Percentiles rank a stretch among this genome's conserved stretches.
phyloP scores from a whole-genome alignment of 1,284 basidiomycete species.

The Takashimella tepidaria region DNA sequence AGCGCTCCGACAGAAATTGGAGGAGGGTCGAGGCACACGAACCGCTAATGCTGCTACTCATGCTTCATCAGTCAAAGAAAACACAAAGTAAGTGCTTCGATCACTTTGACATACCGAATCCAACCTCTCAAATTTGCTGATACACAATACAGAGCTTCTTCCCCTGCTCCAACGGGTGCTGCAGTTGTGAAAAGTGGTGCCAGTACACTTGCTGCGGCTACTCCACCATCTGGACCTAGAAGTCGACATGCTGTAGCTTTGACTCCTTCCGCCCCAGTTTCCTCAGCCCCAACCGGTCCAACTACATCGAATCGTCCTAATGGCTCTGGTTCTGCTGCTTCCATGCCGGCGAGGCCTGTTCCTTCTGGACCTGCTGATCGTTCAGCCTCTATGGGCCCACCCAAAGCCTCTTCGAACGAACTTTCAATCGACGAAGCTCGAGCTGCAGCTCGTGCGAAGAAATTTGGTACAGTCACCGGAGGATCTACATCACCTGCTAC shows the following conservation, averaged over 20 bases:
- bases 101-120: too few species aligned
- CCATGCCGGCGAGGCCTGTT: conserved; percentile 9
- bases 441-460: conserved; percentile 31
- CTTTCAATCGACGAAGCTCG: conserved; percentile 32
- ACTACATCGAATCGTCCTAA: conserved; percentile 11
- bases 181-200: not conserved
- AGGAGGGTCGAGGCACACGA: conserved; percentile 13
- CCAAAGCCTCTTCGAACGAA: conserved; percentile 14
- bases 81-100: conserved; percentile 12
- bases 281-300: not conserved
- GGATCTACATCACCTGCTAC: conserved; percentile 12
- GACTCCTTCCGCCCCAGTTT: too few species aligned
- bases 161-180: not conserved
- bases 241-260: not conserved
- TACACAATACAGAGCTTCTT: not conserved
- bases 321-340: conserved; percentile 9
- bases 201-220: conserved; percentile 3
- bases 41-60: conserved; percentile 2
- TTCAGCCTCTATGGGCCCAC: conserved; percentile 27
- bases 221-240: conserved; percentile 12
- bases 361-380: conserved; percentile 1
- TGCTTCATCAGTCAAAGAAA: conserved; percentile 3
- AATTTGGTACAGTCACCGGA: conserved; percentile 27
- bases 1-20: conserved; percentile 27
- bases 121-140: not conserved